Evolutionary conservation across 352 stramenopile genomes (phyloP).

Genomic region (Phytophthora multivora): DNA sequence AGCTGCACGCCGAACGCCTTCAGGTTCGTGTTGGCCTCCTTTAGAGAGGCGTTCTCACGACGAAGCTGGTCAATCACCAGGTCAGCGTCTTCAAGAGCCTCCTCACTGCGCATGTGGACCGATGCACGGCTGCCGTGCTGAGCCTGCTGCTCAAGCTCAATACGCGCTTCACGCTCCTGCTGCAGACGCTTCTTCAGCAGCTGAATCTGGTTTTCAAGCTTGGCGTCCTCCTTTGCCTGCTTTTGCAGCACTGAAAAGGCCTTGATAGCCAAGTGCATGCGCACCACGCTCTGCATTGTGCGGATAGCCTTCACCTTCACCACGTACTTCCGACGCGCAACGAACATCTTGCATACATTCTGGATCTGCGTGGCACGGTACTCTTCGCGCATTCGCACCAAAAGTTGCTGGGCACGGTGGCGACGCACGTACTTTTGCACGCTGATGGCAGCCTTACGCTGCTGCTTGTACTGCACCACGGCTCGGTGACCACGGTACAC

Average conservation of each 20-base stretch:
- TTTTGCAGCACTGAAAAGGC: slow-evolving; percentile 74
- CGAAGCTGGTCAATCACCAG: slow-evolving; percentile 86
- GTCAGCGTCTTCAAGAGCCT: slow-evolving; percentile 80
- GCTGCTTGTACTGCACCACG: slow-evolving; percentile 60
- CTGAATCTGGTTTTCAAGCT: slow-evolving; percentile 96
- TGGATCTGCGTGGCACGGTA: slow-evolving; percentile 84
- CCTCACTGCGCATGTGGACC: slow-evolving; percentile 81
- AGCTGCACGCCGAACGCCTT: slow-evolving; percentile 84
- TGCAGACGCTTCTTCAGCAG: slow-evolving; percentile 91
- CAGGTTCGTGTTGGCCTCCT: slow-evolving; percentile 84
- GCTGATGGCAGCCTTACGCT: slow-evolving; percentile 59
- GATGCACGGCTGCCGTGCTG: slow-evolving; percentile 67
- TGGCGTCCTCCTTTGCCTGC: slow-evolving; percentile 94
- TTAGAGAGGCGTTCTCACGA: slow-evolving; percentile 80
- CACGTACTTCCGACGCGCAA: slow-evolving; percentile 64
- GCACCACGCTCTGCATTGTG: slow-evolving; percentile 82
- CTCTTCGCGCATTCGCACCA: slow-evolving; percentile 63
- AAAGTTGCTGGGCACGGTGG: slow-evolving; percentile 59
- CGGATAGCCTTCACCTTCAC: slow-evolving; percentile 73
- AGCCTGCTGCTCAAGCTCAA: slow-evolving; percentile 79
- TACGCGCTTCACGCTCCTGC: slow-evolving; percentile 87
- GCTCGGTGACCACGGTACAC: slow-evolving; percentile 52
- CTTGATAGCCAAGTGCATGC: slow-evolving; percentile 80
- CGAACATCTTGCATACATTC: slow-evolving; percentile 85
- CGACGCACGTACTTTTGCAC: slow-evolving; percentile 76